Evolutionary conservation across 2,329 filamentous ascomycete species (phyloP).

Genomic region (Plectosphaerella plurivora): DNA sequence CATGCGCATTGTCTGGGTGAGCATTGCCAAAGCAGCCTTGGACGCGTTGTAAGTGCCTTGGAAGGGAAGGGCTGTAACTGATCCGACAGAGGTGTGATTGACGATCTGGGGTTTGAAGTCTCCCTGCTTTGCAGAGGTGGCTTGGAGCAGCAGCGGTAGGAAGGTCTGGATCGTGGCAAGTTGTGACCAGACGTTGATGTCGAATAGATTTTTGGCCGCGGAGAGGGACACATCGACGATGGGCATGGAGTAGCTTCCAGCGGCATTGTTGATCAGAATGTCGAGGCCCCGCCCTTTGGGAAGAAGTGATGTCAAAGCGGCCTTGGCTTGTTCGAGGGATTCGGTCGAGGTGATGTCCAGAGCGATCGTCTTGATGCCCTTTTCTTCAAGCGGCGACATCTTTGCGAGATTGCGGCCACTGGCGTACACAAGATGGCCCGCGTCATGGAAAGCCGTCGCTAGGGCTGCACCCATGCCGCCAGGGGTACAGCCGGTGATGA

Average conservation of each 20-base stretch:
- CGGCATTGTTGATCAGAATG: constrained; percentile 25
- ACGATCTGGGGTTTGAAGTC: background rate
- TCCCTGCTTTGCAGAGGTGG: background rate
- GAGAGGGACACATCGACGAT: constrained; percentile 27
- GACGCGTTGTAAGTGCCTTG: constrained; percentile 16
- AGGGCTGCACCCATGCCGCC: no score
- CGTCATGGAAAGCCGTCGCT: no score
- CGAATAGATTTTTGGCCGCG: constrained; percentile 29
- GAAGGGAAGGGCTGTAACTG: constrained; percentile 3
- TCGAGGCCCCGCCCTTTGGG: background rate
- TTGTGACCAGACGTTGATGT: constrained; percentile 36
- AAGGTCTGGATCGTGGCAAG: constrained; percentile 32
- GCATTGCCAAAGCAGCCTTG: constrained; percentile 16
- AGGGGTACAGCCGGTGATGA: no score
- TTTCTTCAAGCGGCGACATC: no score
- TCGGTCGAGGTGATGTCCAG: constrained; percentile 24
- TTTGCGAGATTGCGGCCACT: no score
- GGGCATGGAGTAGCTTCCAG: constrained; percentile 21
- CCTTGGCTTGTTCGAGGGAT: constrained; percentile 17
- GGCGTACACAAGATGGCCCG: no score
- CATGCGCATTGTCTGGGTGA: constrained; percentile 18
- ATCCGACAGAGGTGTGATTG: constrained; percentile 14
- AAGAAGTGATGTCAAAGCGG: constrained; percentile 1
- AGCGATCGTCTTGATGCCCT: constrained; percentile 13
- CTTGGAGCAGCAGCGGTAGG: constrained; percentile 12